phyloP scores from a whole-genome alignment of 2,329 filamentous ascomycete species.

The Lecanicillium sp. region DNA sequence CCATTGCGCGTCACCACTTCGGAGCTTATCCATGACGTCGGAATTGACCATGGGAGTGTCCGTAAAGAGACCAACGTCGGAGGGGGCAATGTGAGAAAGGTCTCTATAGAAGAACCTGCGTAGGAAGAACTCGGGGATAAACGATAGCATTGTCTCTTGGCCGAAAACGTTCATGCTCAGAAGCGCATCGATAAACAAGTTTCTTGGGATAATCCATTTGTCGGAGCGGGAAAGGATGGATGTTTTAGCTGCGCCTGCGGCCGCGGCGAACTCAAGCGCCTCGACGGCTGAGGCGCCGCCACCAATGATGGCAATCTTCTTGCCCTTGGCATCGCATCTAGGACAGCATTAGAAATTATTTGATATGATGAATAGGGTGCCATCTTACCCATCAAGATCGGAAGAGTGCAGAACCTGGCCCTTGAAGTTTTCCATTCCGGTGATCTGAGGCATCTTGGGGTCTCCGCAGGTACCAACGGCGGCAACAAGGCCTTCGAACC shows the following conservation, averaged over 20 bases:
- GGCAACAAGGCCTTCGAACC: conserved; percentile 71
- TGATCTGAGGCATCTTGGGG: conserved; percentile 63
- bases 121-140: conserved; percentile 69
- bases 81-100: conserved; percentile 63
- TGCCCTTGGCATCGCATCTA: conserved; percentile 61
- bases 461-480: conserved; percentile 77
- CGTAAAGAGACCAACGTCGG: conserved; percentile 66
- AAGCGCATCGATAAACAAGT: conserved; percentile 64
- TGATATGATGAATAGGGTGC: neutral
- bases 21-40: conserved; percentile 69
- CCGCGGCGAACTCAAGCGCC: conserved; percentile 69
- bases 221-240: conserved; percentile 70
- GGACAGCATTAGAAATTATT: conserved; percentile 12
- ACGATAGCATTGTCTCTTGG: conserved; percentile 66
- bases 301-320: conserved; percentile 69
- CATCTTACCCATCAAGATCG: conserved; percentile 52
- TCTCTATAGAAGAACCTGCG: conserved; percentile 79
- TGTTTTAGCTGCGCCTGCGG: conserved; percentile 57
- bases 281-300: conserved; percentile 74
- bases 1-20: conserved; percentile 67
- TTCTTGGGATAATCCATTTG: conserved; percentile 83
- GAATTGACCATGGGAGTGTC: conserved; percentile 85
- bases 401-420: conserved; percentile 71
- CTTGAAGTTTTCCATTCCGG: conserved; percentile 63
- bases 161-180: conserved; percentile 74